phyloP scores from a whole-genome alignment of 768 basidiomycete genomes.

The Dioszegia hungarica region DNA sequence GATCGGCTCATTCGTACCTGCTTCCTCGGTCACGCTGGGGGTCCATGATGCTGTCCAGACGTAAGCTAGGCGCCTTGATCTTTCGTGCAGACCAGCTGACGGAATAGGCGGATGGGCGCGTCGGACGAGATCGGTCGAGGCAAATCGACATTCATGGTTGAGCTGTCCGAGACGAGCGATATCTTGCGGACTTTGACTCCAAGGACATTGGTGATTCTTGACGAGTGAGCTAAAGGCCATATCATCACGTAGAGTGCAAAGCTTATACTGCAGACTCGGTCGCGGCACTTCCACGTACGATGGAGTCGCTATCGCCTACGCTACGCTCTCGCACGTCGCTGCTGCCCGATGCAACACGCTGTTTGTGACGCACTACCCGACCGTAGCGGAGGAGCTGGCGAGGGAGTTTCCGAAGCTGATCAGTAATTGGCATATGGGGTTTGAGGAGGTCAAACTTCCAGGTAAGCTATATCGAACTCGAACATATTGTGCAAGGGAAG shows the following conservation, averaged over 20 bases:
- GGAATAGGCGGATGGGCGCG: conserved; percentile 51
- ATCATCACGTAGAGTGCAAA: background rate
- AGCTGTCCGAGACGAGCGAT: conserved; percentile 88
- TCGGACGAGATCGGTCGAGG: conserved; percentile 81
- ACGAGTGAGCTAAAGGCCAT: conserved; percentile 51
- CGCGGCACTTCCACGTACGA: conserved; percentile 68
- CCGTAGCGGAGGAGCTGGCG: conserved; percentile 57
- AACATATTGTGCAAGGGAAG: background rate
- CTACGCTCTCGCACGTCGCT: conserved; percentile 37
- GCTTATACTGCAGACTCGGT: conserved; percentile 32
- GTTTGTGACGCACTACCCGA: conserved; percentile 93
- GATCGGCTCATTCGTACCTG: conserved; percentile 86
- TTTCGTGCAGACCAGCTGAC: background rate
- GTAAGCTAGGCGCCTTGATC: too few relatives aligned
- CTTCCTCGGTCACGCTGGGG: conserved; percentile 65
- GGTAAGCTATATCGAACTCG: conserved; percentile 28
- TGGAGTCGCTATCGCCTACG: conserved; percentile 55
- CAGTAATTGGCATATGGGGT: conserved; percentile 83
- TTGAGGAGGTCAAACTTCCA: conserved; percentile 62
- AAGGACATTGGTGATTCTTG: conserved; percentile 78
- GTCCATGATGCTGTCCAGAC: conserved; percentile 79
- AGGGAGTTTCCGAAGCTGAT: conserved; percentile 37
- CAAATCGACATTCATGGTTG: conserved; percentile 92
- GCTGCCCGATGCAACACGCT: conserved; percentile 51
- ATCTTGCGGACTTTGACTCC: conserved; percentile 71